A percentile compares a stretch with the other conserved stretches of the same genome.
Conservation (phyloP, 164 flowering plant species). For the Santalum album region DNA sequence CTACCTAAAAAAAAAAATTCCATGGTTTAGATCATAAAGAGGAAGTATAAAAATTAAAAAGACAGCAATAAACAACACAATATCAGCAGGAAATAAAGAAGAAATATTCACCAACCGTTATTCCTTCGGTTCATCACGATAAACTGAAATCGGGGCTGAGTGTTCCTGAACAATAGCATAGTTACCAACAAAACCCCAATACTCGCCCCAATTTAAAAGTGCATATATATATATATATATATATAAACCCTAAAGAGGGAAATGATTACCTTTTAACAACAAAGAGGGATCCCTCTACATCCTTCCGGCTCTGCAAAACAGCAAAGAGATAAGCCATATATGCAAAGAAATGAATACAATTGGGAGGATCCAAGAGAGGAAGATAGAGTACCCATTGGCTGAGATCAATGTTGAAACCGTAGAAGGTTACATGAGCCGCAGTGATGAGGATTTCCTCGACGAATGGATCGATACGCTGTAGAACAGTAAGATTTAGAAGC, state of each 20-base stretch:
- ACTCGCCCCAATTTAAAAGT: no score
- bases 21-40: no score
- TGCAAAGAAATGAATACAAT: background rate
- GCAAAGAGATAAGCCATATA: slow-evolving; percentile 1
- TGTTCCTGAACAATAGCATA: slow-evolving; percentile 39
- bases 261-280: slow-evolving; percentile 78
- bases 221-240: no score
- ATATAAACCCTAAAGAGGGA: no score
- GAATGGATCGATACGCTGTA: slow-evolving; percentile 77
- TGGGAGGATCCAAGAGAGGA: background rate
- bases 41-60: no score
- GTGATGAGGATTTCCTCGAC: slow-evolving; percentile 86
- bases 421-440: slow-evolving; percentile 87
- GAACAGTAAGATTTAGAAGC: slow-evolving; percentile 80
- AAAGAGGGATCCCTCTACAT: slow-evolving; percentile 92
- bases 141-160: slow-evolving; percentile 90
- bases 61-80: background rate
- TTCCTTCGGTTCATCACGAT: slow-evolving; percentile 93
- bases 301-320: slow-evolving; percentile 83
- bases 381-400: slow-evolving; percentile 62
- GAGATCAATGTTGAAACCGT: slow-evolving; percentile 77
- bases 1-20: no score
- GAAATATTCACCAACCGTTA: slow-evolving; percentile 41
- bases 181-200: background rate
- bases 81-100: background rate